phyloP scores from a whole-genome alignment of 257 asterid species.

The Lithospermum erythrorhizon region DNA sequence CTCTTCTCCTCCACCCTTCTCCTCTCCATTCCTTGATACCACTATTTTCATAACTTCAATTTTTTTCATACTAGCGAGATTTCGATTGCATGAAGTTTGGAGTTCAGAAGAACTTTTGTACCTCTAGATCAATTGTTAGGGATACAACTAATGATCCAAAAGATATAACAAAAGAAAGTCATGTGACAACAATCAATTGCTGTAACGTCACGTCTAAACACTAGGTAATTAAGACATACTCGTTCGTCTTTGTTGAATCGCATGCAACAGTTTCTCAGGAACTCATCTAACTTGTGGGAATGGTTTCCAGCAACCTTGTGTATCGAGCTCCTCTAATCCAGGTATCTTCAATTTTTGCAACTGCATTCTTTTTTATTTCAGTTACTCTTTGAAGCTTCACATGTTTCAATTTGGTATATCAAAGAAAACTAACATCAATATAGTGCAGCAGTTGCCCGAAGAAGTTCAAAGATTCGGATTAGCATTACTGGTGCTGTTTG shows the following conservation, averaged over 20 bases:
- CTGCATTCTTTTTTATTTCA: slow-evolving; percentile 2
- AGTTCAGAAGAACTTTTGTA: no score
- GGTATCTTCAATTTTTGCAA: slow-evolving; percentile 25
- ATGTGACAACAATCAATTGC: no score
- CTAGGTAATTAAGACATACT: background rate
- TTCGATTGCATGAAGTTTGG: no score
- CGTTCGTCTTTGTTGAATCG: slow-evolving; percentile 2
- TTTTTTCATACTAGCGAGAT: no score
- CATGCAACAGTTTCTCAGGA: slow-evolving; percentile 52
- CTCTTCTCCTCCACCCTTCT: no score
- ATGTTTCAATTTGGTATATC: background rate
- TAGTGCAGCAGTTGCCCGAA: slow-evolving; percentile 37
- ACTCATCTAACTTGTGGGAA: slow-evolving; percentile 60
- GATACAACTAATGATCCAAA: no score
- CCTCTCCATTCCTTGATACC: no score
- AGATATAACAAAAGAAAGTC: no score
- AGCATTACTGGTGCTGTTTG: slow-evolving; percentile 46
- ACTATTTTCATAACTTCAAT: no score
- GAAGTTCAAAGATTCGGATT: slow-evolving; percentile 37
- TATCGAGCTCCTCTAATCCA: slow-evolving; percentile 48
- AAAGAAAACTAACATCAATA: slow-evolving; percentile 1
- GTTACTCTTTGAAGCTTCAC: slow-evolving; percentile 1
- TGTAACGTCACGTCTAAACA: no score
- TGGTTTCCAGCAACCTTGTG: slow-evolving; percentile 56
- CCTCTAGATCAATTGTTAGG: no score